These are phyloP conservation scores for Thalassiosira exigua DNA, from an alignment of 352 stramenopile genomes.

Conservation along the genomic window DNA sequence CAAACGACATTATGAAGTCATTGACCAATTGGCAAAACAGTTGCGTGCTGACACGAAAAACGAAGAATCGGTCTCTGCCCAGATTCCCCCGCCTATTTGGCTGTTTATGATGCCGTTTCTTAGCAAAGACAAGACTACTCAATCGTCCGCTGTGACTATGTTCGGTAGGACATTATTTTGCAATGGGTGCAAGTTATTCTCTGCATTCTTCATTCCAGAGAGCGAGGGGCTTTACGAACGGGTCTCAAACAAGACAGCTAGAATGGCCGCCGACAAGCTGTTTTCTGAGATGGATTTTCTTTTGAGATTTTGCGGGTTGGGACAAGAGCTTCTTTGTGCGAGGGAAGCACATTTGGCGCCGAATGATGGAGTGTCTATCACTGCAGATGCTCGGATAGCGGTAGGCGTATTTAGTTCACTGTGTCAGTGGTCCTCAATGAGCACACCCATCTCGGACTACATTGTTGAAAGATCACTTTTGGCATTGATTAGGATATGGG, in stretches of 20 bases:
- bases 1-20: slow-evolving; percentile 34
- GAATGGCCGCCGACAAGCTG: slow-evolving; percentile 24
- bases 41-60: slow-evolving; percentile 9
- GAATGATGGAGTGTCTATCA: neutral
- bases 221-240: slow-evolving; percentile 18
- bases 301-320: slow-evolving; percentile 37
- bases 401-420: slow-evolving; percentile 46
- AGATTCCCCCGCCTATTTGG: slow-evolving; percentile 46
- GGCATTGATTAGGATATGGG: slow-evolving; percentile 58
- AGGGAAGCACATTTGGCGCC: slow-evolving; percentile 16
- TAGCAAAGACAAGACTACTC: slow-evolving; percentile 20
- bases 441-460: slow-evolving; percentile 22
- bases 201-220: slow-evolving; percentile 43
- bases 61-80: slow-evolving; percentile 3
- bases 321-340: slow-evolving; percentile 35
- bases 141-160: slow-evolving; percentile 28
- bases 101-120: slow-evolving; percentile 56
- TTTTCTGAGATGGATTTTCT: slow-evolving; percentile 59
- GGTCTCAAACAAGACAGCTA: slow-evolving; percentile 16
- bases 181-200: slow-evolving; percentile 48
- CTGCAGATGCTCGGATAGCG: slow-evolving; percentile 20
- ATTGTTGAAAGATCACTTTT: slow-evolving; percentile 54
- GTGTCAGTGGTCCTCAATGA: slow-evolving; percentile 39
- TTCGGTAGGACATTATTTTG: slow-evolving; percentile 39
- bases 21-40: slow-evolving; percentile 33